These are phyloP conservation scores for Neurospora sp. DNA, from an alignment of 495 filamentous ascomycete genomes.

Conservation along the genomic window DNA sequence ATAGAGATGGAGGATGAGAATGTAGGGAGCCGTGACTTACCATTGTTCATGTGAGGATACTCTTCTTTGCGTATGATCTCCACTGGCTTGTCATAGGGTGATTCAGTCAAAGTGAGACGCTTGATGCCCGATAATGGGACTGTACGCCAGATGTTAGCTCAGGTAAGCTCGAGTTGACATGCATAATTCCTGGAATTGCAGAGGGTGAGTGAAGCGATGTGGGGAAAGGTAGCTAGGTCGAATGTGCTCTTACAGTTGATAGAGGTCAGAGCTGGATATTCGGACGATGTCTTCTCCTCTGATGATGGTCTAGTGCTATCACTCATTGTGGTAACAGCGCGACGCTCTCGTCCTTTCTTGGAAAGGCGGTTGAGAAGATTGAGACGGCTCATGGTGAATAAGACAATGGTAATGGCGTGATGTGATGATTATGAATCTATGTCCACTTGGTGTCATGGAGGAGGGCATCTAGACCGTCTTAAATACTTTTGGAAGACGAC, in stretches of 20 bases:
- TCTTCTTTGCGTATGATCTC: constrained; percentile 34
- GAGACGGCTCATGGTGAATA: constrained; percentile 6
- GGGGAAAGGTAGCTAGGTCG: background rate
- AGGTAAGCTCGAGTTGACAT: background rate
- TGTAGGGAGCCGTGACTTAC: constrained; percentile 13
- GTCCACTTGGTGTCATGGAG: background rate
- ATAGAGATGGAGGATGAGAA: background rate
- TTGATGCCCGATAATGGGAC: background rate
- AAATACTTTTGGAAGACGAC: background rate
- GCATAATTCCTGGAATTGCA: background rate
- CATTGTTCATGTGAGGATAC: constrained; percentile 39
- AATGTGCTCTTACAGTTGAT: constrained; percentile 5
- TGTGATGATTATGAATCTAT: background rate
- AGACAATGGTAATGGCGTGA: background rate
- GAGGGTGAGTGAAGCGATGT: background rate
- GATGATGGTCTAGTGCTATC: background rate
- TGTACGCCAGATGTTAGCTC: background rate
- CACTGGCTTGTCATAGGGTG: constrained; percentile 26
- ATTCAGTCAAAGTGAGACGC: background rate
- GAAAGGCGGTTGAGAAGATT: constrained; percentile 9
- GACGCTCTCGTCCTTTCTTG: background rate
- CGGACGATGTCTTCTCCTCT: constrained; percentile 1
- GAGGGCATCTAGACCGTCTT: background rate
- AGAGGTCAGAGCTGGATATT: constrained; percentile 7
- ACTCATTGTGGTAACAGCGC: background rate